A percentile compares a stretch with the other conserved stretches of the same genome.
Evolutionary conservation across 148 eudicot genomes (phyloP).

Genomic region (Cornus suecica): DNA sequence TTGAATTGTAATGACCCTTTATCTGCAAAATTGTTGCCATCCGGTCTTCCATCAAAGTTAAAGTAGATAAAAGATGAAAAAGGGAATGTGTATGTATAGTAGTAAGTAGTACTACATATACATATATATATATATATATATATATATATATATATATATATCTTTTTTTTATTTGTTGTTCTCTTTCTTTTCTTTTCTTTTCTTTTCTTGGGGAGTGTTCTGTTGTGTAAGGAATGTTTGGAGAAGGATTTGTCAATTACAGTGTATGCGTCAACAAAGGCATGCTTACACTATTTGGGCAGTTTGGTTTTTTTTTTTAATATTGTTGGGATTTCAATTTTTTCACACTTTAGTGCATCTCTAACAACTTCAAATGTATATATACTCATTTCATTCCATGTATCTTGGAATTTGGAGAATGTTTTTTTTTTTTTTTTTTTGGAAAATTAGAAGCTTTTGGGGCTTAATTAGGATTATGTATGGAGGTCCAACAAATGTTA

Average conservation of each 20-base stretch:
- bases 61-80: slow-evolving; percentile 25
- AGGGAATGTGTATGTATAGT: slow-evolving; percentile 24
- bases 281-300: neutral
- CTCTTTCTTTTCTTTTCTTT: slow-evolving; percentile 6
- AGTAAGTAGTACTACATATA: slow-evolving; percentile 15
- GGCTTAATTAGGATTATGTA: too few species aligned
- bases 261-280: slow-evolving; percentile 7
- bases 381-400: too few species aligned
- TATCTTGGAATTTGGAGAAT: too few species aligned
- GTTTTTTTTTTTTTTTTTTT: too few species aligned
- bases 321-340: neutral
- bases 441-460: too few species aligned
- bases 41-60: slow-evolving; percentile 43
- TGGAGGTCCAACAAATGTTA: too few species aligned
- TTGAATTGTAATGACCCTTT: slow-evolving; percentile 13
- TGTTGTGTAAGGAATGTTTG: slow-evolving; percentile 17
- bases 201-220: slow-evolving; percentile 20
- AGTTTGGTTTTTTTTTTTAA: slow-evolving; percentile 4
- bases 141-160: too few species aligned
- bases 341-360: too few species aligned
- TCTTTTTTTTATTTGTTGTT: neutral
- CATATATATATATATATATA: too few species aligned
- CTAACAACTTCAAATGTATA: too few species aligned
- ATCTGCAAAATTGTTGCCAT: slow-evolving; percentile 22
- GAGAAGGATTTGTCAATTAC: slow-evolving; percentile 19